These are phyloP conservation scores for Talaromyces sp. DNA, from an alignment of 2,329 filamentous ascomycete genomes.

Conservation along the genomic window DNA sequence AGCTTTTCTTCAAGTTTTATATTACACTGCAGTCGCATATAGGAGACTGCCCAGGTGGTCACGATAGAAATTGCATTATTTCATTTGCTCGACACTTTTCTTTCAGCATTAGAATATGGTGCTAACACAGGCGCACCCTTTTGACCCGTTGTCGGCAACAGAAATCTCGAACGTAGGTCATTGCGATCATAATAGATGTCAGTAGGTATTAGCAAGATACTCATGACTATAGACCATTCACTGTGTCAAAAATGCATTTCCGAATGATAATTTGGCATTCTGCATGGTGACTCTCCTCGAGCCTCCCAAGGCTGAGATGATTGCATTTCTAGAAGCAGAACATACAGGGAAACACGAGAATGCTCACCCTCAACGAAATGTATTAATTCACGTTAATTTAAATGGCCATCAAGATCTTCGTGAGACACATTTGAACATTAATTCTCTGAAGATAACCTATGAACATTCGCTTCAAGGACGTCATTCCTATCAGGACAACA, in stretches of 20 bases:
- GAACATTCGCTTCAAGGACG: background rate
- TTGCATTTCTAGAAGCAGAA: constrained; percentile 50
- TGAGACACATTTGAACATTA: background rate
- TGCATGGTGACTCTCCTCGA: constrained; percentile 55
- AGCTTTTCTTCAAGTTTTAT: no score
- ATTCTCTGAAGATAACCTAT: background rate
- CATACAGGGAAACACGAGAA: constrained; percentile 30
- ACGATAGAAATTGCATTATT: no score
- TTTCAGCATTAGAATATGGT: background rate
- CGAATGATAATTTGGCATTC: constrained; percentile 44
- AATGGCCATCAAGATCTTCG: background rate
- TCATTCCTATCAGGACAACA: background rate
- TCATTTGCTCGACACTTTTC: background rate
- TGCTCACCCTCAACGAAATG: constrained; percentile 38
- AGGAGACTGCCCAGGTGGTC: no score
- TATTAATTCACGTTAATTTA: constrained; percentile 42
- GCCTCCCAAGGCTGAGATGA: constrained; percentile 53
- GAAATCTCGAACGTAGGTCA: background rate
- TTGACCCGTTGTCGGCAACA: background rate
- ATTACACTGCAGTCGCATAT: no score
- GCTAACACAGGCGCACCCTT: background rate
- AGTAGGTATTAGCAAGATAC: background rate
- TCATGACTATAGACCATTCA: background rate
- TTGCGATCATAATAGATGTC: background rate
- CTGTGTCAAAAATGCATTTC: constrained; percentile 30